Evolutionary conservation across 805 yeast species (phyloP), one percentile per base, ranked within the genome.

Genomic region (Wickerhamiella musiphila): DNA sequence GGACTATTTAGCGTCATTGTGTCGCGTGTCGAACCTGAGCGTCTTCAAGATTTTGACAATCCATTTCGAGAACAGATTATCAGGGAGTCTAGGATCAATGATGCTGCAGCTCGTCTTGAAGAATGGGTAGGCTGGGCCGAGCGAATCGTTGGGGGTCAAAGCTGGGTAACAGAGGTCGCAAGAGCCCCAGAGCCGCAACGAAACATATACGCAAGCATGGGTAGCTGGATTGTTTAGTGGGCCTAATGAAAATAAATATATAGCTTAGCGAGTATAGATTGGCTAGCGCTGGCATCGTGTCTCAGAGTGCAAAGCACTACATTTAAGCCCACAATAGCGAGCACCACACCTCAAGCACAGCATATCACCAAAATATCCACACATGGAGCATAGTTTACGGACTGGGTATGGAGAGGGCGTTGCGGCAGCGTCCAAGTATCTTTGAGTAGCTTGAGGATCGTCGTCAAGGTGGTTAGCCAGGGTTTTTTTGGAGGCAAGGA

Each of bases 401-500:
- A 45, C 29, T 2, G 65, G 64, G 36, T 60, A 60, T 10, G 19
- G 23, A n/a, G 61, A 49, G 3, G 57, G 52, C 15, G 29, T 35
- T 1, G 57, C 45, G 2, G 53, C 50, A n/a, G 52, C 47, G 4
- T 48, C 42, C 23, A 40, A 34, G 35, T 44, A 55, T 20, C 37
- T 29, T 22, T 43, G 44, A 3, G 57, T 47, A 6, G 52, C 47
- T 5, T 36, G 29, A 2, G 51, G 52, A 34, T 60, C 65, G 32
- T 60, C 65, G 33, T 60, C 65, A 25, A 57, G 44, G 26, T 52
- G 52, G 30, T 59, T 58, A 5, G 49, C 45, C 12, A 59, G 39
- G 1, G 58, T 47, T 35, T 58, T 59, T 26, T 49, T 49, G 6
- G 61, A 53, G 5, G 46, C 56, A 8, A 60, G 42, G 9, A 60